Evolutionary conservation across 1,139 yeast species (phyloP).

Genomic region (Yamadazyma songkhlaensis): DNA sequence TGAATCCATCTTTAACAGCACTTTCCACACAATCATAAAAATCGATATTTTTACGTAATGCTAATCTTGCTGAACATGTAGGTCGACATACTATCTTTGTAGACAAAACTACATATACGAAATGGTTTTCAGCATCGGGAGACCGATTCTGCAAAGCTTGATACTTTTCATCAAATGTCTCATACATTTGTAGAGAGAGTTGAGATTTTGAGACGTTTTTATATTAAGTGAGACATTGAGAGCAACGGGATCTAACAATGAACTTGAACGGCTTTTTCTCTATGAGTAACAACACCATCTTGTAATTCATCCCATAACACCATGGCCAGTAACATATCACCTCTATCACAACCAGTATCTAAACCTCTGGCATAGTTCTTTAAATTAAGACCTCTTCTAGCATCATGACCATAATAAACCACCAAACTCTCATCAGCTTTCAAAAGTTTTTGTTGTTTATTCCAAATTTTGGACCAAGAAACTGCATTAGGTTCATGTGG

Average conservation of each 20-base stretch:
- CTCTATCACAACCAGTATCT: conserved; percentile 80
- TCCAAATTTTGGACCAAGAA: conserved; percentile 67
- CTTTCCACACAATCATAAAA: background rate
- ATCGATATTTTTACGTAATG: conserved; percentile 1
- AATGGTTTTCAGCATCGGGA: background rate
- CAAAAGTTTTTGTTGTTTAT: conserved; percentile 42
- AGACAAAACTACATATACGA: background rate
- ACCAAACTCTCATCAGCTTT: conserved; percentile 29
- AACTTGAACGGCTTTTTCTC: conserved; percentile 26
- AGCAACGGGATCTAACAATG: conserved; percentile 3
- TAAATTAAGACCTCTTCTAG: conserved; percentile 68
- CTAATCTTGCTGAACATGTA: background rate
- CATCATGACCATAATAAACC: conserved; percentile 92
- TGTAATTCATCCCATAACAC: conserved; percentile 38
- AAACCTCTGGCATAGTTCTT: conserved; percentile 71
- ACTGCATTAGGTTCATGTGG: conserved; percentile 47
- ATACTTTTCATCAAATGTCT: conserved; percentile 2
- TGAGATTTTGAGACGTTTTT: too few species aligned
- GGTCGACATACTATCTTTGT: conserved; percentile 3
- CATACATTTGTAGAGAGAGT: too few species aligned
- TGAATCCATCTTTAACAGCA: conserved; percentile 1
- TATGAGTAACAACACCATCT: conserved; percentile 15
- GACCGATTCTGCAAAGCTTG: background rate
- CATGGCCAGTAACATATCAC: conserved; percentile 67
- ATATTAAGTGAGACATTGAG: too few species aligned